Evolutionary conservation across 768 basidiomycete genomes (phyloP), one percentile per base, ranked within the genome.

Genomic region (Tricholoma furcatifolium): DNA sequence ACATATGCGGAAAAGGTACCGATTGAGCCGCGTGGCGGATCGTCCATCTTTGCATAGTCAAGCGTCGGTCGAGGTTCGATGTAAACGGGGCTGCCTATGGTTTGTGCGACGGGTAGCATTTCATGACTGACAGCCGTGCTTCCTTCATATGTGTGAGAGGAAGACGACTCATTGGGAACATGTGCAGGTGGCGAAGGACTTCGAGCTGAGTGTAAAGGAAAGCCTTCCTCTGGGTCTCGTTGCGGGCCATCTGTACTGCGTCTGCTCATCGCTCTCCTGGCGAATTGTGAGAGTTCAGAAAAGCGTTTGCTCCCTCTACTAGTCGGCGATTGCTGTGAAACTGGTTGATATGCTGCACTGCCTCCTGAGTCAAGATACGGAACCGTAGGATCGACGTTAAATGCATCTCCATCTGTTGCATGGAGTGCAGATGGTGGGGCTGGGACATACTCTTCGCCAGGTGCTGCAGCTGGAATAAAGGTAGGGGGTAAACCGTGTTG

Each of bases 21-120:
- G 21, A 66, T 65, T 15, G 63, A 61, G 8, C 51, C 58, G 2
- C 31, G 38, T 8, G 66, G 65, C 11, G 65, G 58, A 6, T 61
- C 56, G 66, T 59, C 58, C 70, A 73, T 73, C 55, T 67, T 70
- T 6, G 64, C 64, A 48, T 73, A 73, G 55, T 74, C 71, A 14
- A 61, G 58, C 15, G 65, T 61, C 7, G 51, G 70, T 32, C 57
- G 59, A 8, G 70, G 69, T 12, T 64, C 57, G 14, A 65, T 59
- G 21, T 56, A 62, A 18, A 68, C 63, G 8, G 72, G 70, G 21
- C 57, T 50, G 4, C 49, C 53, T 8, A 56, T 54, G 18, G 38
- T 32, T 24, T 51, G 45, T 10, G 41, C 52, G 2, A 42, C 39
- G 4, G 53, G 51, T 21, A 55, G 34, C n/a, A 34, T 15, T 30